phyloP scores from a whole-genome alignment of 169 alveolate genomes.

The Eimeria necatrix region DNA sequence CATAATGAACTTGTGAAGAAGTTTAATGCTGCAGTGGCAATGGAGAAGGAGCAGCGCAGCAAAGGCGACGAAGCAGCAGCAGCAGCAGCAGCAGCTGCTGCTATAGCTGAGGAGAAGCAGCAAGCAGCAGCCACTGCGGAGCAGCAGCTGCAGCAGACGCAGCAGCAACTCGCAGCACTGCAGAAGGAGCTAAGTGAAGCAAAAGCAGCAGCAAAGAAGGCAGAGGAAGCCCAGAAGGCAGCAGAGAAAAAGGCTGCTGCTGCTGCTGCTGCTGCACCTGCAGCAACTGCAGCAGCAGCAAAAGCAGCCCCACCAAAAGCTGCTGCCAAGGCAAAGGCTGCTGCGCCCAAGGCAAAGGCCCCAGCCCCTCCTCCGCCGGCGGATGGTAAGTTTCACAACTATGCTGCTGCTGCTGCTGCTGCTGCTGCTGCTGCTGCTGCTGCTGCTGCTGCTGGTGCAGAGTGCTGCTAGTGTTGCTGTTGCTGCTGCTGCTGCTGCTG shows the following conservation, averaged over 20 bases:
- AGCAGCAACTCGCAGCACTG: background rate
- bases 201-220: background rate
- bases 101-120: conserved; percentile 18
- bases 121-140: background rate
- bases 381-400: background rate
- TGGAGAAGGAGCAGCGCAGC: conserved; percentile 69
- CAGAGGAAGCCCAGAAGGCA: background rate
- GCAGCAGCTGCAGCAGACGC: background rate
- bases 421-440: background rate
- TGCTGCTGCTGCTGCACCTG: conserved; percentile 32
- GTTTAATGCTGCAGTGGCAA: conserved; percentile 57
- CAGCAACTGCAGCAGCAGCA: background rate
- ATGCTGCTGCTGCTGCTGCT: background rate
- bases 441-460: background rate
- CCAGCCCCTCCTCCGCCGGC: background rate
- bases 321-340: background rate
- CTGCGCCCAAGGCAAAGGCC: background rate
- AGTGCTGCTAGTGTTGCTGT: background rate
- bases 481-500: conserved; percentile 41
- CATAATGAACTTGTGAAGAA: conserved; percentile 71
- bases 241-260: background rate
- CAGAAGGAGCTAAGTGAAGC: background rate
- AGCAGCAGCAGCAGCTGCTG: conserved; percentile 41
- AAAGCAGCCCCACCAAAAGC: background rate
- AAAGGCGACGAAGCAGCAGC: conserved; percentile 42